These are phyloP conservation scores for Bruguiera sexangula DNA, from an alignment of 345 rosid genomes.

Conservation along the genomic window DNA sequence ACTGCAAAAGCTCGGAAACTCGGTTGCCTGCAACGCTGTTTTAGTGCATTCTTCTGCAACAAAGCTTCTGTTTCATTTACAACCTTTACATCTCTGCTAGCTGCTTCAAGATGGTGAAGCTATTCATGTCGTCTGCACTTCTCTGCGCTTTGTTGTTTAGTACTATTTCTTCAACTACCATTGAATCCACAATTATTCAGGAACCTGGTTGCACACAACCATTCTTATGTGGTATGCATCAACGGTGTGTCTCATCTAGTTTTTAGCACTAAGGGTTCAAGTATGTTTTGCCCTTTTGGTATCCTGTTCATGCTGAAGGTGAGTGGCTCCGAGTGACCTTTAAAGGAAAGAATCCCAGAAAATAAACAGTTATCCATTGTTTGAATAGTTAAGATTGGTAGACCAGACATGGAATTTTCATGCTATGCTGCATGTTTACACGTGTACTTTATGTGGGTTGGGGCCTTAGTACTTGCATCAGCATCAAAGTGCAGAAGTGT, in stretches of 20 bases:
- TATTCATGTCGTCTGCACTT: slow-evolving; percentile 18
- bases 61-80: slow-evolving; percentile 27
- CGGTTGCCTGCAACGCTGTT: slow-evolving; percentile 18
- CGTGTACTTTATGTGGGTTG: no score
- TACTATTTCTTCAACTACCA: slow-evolving; percentile 9
- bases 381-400: slow-evolving; percentile 4
- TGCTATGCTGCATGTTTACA: no score
- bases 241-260: slow-evolving; percentile 10
- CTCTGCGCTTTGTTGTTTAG: slow-evolving; percentile 19
- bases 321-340: not conserved
- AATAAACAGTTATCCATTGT: not conserved
- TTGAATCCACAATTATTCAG: slow-evolving; percentile 19
- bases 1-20: slow-evolving; percentile 18
- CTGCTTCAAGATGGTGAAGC: slow-evolving; percentile 29
- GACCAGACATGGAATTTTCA: no score
- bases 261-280: slow-evolving; percentile 3
- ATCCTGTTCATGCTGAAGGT: not conserved
- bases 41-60: slow-evolving; percentile 31
- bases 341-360: not conserved
- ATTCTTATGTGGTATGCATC: slow-evolving; percentile 1
- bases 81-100: slow-evolving; percentile 16
- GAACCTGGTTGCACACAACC: slow-evolving; percentile 6
- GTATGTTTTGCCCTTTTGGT: not conserved
- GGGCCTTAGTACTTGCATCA: no score
- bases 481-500: no score